Percentiles rank a stretch among this genome's conserved stretches.
These are phyloP conservation scores for Rhizopogon roseolus DNA, from an alignment of 768 basidiomycete species.

Conservation along the genomic window DNA sequence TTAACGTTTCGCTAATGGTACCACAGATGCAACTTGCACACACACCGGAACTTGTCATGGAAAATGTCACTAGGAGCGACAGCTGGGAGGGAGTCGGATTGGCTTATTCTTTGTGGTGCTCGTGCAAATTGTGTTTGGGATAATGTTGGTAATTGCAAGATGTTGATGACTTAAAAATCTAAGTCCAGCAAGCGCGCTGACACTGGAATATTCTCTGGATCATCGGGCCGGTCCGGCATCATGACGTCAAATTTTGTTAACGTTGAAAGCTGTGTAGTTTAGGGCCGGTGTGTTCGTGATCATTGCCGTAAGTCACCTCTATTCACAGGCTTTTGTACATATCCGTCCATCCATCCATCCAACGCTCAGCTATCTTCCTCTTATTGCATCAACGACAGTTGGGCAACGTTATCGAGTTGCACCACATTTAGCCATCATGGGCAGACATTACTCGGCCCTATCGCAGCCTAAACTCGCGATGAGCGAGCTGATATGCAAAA, in stretches of 20 bases:
- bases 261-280: slow-evolving; percentile 2
- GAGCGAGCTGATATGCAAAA: slow-evolving; percentile 77
- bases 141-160: slow-evolving; percentile 2
- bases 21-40: slow-evolving; percentile 5
- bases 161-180: not conserved
- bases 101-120: not conserved
- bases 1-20: not conserved
- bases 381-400: not conserved
- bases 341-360: not conserved
- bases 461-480: slow-evolving; percentile 63
- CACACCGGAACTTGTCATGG: slow-evolving; percentile 6
- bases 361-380: not conserved
- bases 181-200: too few species aligned
- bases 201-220: too few species aligned
- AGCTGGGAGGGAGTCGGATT: not conserved
- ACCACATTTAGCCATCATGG: slow-evolving; percentile 14
- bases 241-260: too few species aligned
- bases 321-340: not conserved
- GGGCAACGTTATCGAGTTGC: slow-evolving; percentile 7
- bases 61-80: slow-evolving; percentile 1
- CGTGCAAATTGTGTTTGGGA: not conserved
- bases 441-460: slow-evolving; percentile 54
- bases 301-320: not conserved
- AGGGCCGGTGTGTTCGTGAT: slow-evolving; percentile 19
- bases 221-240: too few species aligned